Evolutionary conservation across 208 protist genomes (phyloP).

Genomic region (Leishmania aethiopica): DNA sequence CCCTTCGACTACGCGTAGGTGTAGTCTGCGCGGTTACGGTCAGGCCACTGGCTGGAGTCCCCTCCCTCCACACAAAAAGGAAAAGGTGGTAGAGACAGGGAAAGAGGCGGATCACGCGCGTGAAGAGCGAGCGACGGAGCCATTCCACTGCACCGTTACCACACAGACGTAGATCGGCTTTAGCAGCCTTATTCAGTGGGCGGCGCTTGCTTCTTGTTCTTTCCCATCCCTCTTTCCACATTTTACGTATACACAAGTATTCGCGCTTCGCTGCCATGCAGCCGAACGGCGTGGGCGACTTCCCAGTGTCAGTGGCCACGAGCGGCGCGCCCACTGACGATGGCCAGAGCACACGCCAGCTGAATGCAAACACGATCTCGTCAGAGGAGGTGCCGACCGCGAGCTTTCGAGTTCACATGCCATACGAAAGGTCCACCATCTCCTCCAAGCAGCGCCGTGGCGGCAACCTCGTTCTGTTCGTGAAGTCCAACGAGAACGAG

Average conservation of each 20-base stretch:
- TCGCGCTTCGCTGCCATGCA: not conserved
- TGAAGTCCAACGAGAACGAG: conserved; percentile 33
- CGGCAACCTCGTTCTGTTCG: conserved; percentile 33
- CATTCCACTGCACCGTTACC: not conserved
- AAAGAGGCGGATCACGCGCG: not conserved
- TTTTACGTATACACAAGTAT: not conserved
- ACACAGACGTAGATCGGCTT: not conserved
- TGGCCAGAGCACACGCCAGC: conserved; percentile 13
- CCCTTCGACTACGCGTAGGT: not conserved
- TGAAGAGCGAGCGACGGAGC: not conserved
- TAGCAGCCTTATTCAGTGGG: not conserved
- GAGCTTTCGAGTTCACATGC: conserved; percentile 6
- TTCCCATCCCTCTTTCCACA: not conserved
- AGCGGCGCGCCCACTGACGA: conserved; percentile 21
- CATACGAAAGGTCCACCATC: conserved; percentile 11
- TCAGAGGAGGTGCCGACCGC: conserved; percentile 11
- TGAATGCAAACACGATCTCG: not conserved
- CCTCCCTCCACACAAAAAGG: not conserved
- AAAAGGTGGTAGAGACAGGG: not conserved
- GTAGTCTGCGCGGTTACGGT: not conserved
- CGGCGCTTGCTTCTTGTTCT: not conserved
- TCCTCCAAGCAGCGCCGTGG: conserved; percentile 22
- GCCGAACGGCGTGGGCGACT: conserved; percentile 3
- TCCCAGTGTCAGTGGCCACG: not conserved
- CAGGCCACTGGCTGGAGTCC: not conserved